phyloP scores from a whole-genome alignment of 768 basidiomycete species.

The Lentinula detonsa region DNA sequence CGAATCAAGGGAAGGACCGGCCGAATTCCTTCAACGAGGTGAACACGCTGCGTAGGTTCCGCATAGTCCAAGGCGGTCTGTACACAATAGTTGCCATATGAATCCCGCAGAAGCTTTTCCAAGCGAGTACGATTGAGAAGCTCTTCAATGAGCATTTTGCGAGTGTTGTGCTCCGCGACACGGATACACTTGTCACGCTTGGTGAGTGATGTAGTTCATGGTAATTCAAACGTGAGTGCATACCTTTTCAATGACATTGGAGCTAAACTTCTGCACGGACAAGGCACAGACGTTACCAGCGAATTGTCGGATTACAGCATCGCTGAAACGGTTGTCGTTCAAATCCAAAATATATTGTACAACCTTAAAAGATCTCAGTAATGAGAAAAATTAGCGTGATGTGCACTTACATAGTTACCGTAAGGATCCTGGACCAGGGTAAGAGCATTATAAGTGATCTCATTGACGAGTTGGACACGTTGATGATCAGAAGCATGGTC shows the following conservation, averaged over 20 bases:
- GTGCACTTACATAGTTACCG: slow-evolving; percentile 72
- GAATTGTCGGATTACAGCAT: slow-evolving; percentile 96
- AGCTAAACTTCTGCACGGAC: slow-evolving; percentile 98
- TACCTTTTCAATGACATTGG: slow-evolving; percentile 97
- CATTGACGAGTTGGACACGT: slow-evolving; percentile 92
- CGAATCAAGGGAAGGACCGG: slow-evolving; percentile 98
- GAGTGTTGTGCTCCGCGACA: slow-evolving; percentile 91
- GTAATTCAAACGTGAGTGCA: slow-evolving; percentile 6
- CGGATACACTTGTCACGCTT: slow-evolving; percentile 56
- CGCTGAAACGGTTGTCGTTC: slow-evolving; percentile 97
- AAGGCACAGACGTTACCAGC: slow-evolving; percentile 95
- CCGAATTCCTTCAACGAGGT: slow-evolving; percentile 95
- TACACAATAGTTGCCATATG: slow-evolving; percentile 95
- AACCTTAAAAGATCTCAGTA: slow-evolving; percentile 41
- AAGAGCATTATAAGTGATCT: slow-evolving; percentile 97
- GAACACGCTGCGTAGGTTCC: slow-evolving; percentile 85
- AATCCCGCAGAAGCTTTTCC: slow-evolving; percentile 94
- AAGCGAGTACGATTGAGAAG: slow-evolving; percentile 89
- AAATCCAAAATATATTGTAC: slow-evolving; percentile 98
- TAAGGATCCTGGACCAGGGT: slow-evolving; percentile 98
- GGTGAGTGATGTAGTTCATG: neutral
- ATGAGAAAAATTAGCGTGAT: neutral
- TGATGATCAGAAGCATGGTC: slow-evolving; percentile 97
- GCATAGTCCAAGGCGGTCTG: slow-evolving; percentile 98
- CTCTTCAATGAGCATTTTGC: slow-evolving; percentile 94